phyloP scores from a whole-genome alignment of 192 early-diverging fungal genomes.

The Gryganskiella cystojenkinii region DNA sequence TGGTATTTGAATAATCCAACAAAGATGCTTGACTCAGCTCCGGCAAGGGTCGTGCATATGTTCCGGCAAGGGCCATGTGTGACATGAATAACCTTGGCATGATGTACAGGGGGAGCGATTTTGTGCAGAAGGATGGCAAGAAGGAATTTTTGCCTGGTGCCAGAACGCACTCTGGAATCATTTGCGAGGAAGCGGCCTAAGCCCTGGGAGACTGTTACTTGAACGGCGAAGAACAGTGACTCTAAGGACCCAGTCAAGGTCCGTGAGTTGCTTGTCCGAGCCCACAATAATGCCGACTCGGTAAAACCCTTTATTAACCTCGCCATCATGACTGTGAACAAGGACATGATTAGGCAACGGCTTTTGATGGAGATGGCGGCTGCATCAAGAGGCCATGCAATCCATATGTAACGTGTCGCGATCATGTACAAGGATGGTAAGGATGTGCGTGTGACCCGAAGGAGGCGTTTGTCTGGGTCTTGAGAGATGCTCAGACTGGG shows the following conservation, averaged over 20 bases:
- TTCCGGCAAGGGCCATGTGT: no score
- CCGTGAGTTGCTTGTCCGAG: constrained; percentile 56
- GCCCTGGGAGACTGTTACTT: constrained; percentile 85
- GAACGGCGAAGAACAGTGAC: constrained; percentile 76
- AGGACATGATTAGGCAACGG: constrained; percentile 55
- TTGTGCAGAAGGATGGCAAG: constrained; percentile 59
- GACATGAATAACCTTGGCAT: constrained; percentile 82
- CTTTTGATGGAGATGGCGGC: constrained; percentile 63
- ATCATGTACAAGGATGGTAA: no score
- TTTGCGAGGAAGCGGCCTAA: constrained; percentile 61
- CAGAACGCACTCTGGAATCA: constrained; percentile 66
- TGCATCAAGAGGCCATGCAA: constrained; percentile 64
- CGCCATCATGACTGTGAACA: constrained; percentile 62
- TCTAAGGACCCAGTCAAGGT: constrained; percentile 59
- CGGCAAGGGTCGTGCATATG: no score
- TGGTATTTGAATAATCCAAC: constrained; percentile 72
- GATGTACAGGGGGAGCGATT: constrained; percentile 74
- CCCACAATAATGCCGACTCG: constrained; percentile 63
- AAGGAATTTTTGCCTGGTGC: constrained; percentile 70
- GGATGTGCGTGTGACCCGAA: no score
- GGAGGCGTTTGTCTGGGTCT: no score
- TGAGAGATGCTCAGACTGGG: no score
- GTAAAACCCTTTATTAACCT: constrained; percentile 65
- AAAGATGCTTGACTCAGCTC: constrained; percentile 70
- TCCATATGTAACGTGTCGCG: no score